Conservation (phyloP, 1,139 yeast genomes). For the Debaryomyces fabryi region DNA sequence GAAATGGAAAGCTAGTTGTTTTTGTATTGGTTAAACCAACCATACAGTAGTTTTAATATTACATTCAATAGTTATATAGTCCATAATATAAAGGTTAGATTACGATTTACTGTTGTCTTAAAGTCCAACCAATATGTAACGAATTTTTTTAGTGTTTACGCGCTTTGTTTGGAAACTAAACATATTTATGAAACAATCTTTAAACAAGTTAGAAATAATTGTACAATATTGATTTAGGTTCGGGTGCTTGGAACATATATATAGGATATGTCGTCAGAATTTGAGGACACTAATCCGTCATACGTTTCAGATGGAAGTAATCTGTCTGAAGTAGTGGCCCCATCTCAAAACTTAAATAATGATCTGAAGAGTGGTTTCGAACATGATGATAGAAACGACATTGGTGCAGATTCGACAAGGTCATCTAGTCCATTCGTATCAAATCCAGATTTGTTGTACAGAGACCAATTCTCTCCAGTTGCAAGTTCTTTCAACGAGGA, state of each 20-base stretch:
- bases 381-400: slow-evolving; percentile 4
- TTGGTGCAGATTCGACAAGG: slow-evolving; percentile 8
- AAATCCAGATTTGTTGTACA: slow-evolving; percentile 21
- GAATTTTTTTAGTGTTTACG: slow-evolving; percentile 2
- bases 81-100: slow-evolving; percentile 6
- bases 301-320: slow-evolving; percentile 1
- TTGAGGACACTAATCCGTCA: not conserved
- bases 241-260: not conserved
- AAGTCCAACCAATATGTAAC: not conserved
- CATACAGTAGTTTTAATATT: not conserved
- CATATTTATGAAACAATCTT: not conserved
- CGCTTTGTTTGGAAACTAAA: slow-evolving; percentile 6
- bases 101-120: not conserved
- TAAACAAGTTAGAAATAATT: not conserved
- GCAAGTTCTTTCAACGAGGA: not conserved
- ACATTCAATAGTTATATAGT: slow-evolving; percentile 3
- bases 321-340: not conserved
- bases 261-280: slow-evolving; percentile 3
- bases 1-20: slow-evolving; percentile 17
- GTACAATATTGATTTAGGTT: not conserved
- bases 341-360: not conserved
- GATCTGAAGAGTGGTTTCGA: slow-evolving; percentile 3
- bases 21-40: not conserved
- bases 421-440: slow-evolving; percentile 37
- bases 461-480: not conserved